phyloP scores from a whole-genome alignment of 2,329 filamentous ascomycete species.

The Xylariaceae sp. region DNA sequence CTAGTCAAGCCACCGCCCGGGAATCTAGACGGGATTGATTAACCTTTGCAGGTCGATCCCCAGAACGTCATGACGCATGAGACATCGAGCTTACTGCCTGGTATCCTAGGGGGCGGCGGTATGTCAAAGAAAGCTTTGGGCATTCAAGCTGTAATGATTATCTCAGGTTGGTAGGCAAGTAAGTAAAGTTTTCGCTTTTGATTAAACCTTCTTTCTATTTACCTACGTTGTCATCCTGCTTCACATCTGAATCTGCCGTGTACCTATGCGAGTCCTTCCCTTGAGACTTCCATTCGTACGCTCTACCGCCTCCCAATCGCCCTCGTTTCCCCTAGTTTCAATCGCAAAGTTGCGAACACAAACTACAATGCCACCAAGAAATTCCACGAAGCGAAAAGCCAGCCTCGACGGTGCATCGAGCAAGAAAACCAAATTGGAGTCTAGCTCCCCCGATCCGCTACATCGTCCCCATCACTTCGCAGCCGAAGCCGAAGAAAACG shows the following conservation, averaged over 20 bases:
- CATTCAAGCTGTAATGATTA: neutral
- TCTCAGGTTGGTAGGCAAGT: neutral
- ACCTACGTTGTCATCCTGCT: neutral
- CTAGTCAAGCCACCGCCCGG: slow-evolving; percentile 11
- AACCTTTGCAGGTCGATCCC: slow-evolving; percentile 20
- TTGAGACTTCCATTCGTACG: neutral
- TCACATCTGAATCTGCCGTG: neutral
- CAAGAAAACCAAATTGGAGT: slow-evolving; percentile 35
- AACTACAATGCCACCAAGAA: slow-evolving; percentile 34
- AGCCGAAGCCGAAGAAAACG: slow-evolving; percentile 53
- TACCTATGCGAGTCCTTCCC: neutral
- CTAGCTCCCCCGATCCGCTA: slow-evolving; percentile 37
- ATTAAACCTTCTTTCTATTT: neutral
- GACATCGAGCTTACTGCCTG: slow-evolving; percentile 19
- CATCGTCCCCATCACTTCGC: slow-evolving; percentile 51
- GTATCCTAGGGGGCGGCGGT: neutral
- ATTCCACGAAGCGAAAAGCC: slow-evolving; percentile 33
- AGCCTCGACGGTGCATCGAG: slow-evolving; percentile 25
- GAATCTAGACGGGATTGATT: slow-evolving; percentile 14
- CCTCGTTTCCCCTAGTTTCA: neutral
- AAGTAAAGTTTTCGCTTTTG: neutral
- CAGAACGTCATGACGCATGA: slow-evolving; percentile 28
- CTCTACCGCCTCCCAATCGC: neutral
- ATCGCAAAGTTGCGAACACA: neutral
- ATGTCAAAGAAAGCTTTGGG: slow-evolving; percentile 5